Conservation (phyloP, 169 alveolate genomes). For the Besnoitia besnoiti region DNA sequence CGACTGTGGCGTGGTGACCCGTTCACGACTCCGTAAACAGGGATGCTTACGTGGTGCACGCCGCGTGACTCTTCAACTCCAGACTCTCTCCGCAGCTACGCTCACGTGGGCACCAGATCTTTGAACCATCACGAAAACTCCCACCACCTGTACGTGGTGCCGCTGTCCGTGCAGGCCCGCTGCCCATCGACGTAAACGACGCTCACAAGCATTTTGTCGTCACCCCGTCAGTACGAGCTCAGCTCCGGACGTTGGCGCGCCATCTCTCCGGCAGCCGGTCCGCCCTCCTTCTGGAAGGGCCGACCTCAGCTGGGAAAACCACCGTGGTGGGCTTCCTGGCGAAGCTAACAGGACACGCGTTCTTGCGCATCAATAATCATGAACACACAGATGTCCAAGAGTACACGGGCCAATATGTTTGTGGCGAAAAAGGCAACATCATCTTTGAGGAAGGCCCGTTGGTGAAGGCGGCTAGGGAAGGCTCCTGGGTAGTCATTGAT, state of each 20-base stretch:
- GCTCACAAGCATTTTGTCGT: constrained; percentile 74
- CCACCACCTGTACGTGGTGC: constrained; percentile 46
- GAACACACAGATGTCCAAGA: constrained; percentile 99
- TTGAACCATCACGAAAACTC: too few species aligned
- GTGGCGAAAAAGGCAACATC: constrained; percentile 85
- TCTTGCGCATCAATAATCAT: constrained; percentile 98
- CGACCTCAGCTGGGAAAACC: constrained; percentile 99
- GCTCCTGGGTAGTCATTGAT: constrained; percentile 99
- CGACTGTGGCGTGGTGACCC: too few species aligned
- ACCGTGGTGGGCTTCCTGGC: constrained; percentile 96
- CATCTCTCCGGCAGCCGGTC: constrained; percentile 93
- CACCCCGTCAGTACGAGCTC: constrained; percentile 74
- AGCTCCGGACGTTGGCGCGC: constrained; percentile 90
- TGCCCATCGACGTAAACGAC: constrained; percentile 68
- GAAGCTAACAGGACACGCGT: constrained; percentile 92
- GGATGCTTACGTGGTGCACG: too few species aligned
- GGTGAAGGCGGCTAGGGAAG: constrained; percentile 96
- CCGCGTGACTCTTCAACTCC: too few species aligned
- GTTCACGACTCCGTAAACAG: too few species aligned
- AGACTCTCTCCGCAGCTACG: too few species aligned
- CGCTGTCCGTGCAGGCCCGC: constrained; percentile 67
- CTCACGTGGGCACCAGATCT: too few species aligned
- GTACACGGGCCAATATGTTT: constrained; percentile 97
- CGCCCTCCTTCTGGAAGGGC: constrained; percentile 99
- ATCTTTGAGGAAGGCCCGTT: constrained; percentile 97